Evolutionary conservation across 441 rosid species (phyloP), one percentile per base, ranked within the genome.

Genomic region (Euphorbia schlechtendalii): DNA sequence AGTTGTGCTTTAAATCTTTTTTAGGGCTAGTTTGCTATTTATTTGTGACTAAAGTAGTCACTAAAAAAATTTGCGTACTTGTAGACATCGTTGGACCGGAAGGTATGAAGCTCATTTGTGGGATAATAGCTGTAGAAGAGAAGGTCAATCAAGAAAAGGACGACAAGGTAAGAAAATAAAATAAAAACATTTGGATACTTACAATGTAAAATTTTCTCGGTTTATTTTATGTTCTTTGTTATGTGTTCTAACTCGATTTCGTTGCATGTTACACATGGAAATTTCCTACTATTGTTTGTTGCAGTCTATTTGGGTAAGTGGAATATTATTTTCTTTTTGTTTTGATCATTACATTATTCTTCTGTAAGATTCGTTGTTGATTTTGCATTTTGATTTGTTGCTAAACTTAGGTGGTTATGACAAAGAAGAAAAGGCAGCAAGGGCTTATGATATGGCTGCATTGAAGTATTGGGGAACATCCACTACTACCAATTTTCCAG

Each of bases 61-160:
- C 1, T 27, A 27, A 27, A 27, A 27, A 1, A 27, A 27, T 38
- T 58, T 75, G 49, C 28, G 43, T 28, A 63, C 20, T 62, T 64
- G 57, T 59, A 94, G 99, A 78, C 99, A 94, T 83, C 76, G 99
- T 65, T 94, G 99, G 99, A 94, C 99, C 0, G 97, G 99, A 72
- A 72, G 98, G 73, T 92, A 92, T 59, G 98, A 92, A 81, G 97
- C 97, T 65, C 98, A 93, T 82, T 87, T 93, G 52, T 94, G 99
- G 99, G 99, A 94, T 66, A 94, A 94, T 78, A 94, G 98, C 66
- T 94, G 99, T 69, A 84, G 98, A 64, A 84, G 99, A 76, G 99
- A 89, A 84, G 99, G 99, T 5, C 99, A 94, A 70, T 94, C 99
- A 18, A 86, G 99, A 73, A 94, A 94, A 82, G 99, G 99, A 74